Evolutionary conservation across 768 basidiomycete genomes (phyloP).

Genomic region (Lanmaoa rubissima): DNA sequence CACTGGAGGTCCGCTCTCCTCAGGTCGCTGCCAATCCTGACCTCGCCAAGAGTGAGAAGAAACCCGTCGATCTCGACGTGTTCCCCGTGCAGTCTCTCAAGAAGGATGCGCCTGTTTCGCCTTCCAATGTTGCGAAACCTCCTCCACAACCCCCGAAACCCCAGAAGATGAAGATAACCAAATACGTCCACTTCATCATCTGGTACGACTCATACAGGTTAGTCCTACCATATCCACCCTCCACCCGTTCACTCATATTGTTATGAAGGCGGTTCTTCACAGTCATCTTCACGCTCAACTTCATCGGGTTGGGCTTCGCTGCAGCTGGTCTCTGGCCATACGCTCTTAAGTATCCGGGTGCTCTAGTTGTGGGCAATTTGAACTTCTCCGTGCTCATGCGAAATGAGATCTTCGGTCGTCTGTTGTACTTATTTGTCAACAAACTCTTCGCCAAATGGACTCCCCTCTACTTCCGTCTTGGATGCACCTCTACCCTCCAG

Average conservation of each 20-base stretch:
- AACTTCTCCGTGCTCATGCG: conserved; percentile 71
- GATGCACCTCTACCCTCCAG: conserved; percentile 71
- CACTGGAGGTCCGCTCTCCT: conserved; percentile 43
- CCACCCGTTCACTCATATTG: conserved; percentile 3
- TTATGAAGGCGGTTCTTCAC: conserved; percentile 67
- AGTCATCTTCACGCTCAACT: conserved; percentile 56
- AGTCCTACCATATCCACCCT: conserved; percentile 7
- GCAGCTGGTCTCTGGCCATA: conserved; percentile 67
- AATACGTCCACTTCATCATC: conserved; percentile 57
- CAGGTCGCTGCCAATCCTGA: conserved; percentile 27
- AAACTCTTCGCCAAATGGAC: conserved; percentile 83
- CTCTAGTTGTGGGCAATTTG: conserved; percentile 73
- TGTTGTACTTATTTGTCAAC: conserved; percentile 68
- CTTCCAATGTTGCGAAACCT: conserved; percentile 36
- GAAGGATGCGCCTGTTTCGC: conserved; percentile 39
- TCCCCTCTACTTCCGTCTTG: conserved; percentile 68
- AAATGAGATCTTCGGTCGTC: conserved; percentile 81
- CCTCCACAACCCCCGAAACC: conserved; percentile 37
- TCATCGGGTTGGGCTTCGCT: conserved; percentile 58
- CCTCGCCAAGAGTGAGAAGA: conserved; percentile 41
- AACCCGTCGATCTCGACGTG: conserved; percentile 30
- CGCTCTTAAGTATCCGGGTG: conserved; percentile 61
- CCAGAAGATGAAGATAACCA: conserved; percentile 55
- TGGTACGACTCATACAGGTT: conserved; percentile 84
- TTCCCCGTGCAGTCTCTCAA: conserved; percentile 38